These are phyloP conservation scores for Golubevia sp. DNA, from an alignment of 1,284 basidiomycete species.

Conservation along the genomic window DNA sequence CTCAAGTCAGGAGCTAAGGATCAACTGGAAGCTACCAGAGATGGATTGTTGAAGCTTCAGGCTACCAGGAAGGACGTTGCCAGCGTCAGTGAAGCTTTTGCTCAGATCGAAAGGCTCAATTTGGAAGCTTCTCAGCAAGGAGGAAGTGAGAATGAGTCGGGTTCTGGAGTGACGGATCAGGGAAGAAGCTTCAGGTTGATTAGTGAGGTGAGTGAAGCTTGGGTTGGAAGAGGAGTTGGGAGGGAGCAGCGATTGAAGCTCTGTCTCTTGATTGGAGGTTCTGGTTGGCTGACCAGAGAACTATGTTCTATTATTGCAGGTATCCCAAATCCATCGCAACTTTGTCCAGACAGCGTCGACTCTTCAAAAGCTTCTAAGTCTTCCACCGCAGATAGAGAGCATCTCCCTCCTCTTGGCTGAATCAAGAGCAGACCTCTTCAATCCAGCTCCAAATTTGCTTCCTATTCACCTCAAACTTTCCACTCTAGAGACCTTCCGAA, in stretches of 20 bases:
- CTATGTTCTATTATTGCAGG: slow-evolving; percentile 17
- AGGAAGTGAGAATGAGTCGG: neutral
- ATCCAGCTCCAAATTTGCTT: slow-evolving; percentile 43
- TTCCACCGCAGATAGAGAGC: slow-evolving; percentile 39
- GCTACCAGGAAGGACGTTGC: slow-evolving; percentile 49
- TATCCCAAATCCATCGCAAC: slow-evolving; percentile 57
- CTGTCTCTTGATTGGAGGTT: too few relatives aligned
- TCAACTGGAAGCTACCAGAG: slow-evolving; percentile 54
- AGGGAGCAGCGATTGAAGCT: neutral
- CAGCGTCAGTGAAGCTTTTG: slow-evolving; percentile 51
- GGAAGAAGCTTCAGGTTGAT: neutral
- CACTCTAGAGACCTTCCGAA: slow-evolving; percentile 51
- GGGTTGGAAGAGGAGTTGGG: neutral
- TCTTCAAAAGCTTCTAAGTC: slow-evolving; percentile 37
- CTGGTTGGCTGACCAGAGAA: too few relatives aligned
- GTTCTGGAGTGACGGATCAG: neutral
- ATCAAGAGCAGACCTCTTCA: slow-evolving; percentile 35
- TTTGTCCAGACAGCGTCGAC: slow-evolving; percentile 50
- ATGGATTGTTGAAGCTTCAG: slow-evolving; percentile 56
- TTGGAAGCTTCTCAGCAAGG: neutral
- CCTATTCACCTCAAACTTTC: slow-evolving; percentile 50
- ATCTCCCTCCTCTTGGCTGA: slow-evolving; percentile 37
- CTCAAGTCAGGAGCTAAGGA: slow-evolving; percentile 60
- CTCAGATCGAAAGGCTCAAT: slow-evolving; percentile 42
- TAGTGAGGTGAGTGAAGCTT: neutral